Percentiles rank a stretch among this genome's conserved stretches.
Evolutionary conservation across 192 early-diverging fungal genomes (phyloP).

Genomic region (Gaertneriomyces semiglobifer): DNA sequence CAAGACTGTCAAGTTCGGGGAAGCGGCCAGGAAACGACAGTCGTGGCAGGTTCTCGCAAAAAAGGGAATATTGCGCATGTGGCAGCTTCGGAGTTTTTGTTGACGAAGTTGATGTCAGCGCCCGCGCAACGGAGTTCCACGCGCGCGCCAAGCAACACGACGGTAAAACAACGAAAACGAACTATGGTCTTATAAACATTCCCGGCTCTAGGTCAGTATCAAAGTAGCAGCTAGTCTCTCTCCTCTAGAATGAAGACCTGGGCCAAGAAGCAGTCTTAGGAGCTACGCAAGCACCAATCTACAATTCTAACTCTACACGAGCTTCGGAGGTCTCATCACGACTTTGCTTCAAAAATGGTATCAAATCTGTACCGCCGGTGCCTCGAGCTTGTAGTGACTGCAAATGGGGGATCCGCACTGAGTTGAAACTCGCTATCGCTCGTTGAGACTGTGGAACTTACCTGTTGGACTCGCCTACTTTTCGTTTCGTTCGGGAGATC

Average conservation of each 20-base stretch:
- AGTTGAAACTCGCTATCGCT: not conserved
- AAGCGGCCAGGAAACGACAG: no score
- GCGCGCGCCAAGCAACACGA: no score
- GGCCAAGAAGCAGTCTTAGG: no score
- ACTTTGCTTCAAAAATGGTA: conserved; percentile 90
- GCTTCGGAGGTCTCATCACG: conserved; percentile 75
- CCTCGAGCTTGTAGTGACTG: conserved; percentile 35
- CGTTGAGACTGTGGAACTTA: not conserved
- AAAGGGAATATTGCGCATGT: no score
- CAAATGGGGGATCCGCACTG: not conserved
- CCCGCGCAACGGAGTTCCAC: no score
- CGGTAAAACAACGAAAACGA: not conserved
- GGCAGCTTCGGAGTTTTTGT: no score
- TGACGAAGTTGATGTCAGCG: no score
- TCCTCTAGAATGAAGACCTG: no score
- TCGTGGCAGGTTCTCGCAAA: no score
- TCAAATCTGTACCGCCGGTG: conserved; percentile 61
- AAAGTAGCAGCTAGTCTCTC: no score
- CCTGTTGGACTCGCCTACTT: conserved; percentile 28
- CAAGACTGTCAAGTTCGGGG: no score
- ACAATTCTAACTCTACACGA: conserved; percentile 24
- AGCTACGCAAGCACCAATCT: not conserved
- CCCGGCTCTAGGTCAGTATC: no score
- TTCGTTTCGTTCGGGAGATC: conserved; percentile 45
- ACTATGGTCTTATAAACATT: not conserved